These are phyloP conservation scores for Candida coquimbonensis DNA, from an alignment of 805 yeast genomes.

Conservation along the genomic window DNA sequence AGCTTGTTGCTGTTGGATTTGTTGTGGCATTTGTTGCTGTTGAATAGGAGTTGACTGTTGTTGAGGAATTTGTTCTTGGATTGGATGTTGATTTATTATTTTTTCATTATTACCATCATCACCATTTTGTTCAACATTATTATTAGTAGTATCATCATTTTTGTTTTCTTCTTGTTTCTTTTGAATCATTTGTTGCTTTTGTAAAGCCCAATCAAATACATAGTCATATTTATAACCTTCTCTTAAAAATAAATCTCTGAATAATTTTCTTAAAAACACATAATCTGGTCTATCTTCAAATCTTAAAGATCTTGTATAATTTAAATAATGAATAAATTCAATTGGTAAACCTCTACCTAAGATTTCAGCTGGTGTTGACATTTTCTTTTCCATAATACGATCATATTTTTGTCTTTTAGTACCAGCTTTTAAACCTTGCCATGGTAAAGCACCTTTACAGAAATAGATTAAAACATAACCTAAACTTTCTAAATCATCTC, in stretches of 20 bases:
- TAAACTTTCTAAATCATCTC: constrained; percentile 92
- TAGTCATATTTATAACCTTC: constrained; percentile 90
- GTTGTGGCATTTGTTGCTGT: neutral
- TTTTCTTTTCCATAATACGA: constrained; percentile 90
- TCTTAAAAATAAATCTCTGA: constrained; percentile 81
- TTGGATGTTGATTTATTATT: neutral
- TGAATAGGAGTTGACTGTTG: neutral
- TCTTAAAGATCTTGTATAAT: constrained; percentile 81
- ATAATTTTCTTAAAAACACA: constrained; percentile 75
- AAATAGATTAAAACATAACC: constrained; percentile 93
- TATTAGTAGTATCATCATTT: neutral
- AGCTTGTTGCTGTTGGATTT: neutral
- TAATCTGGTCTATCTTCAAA: constrained; percentile 98
- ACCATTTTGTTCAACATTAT: neutral
- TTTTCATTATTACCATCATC: neutral
- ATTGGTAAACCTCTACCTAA: constrained; percentile 88
- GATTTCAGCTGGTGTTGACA: constrained; percentile 80
- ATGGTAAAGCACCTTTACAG: constrained; percentile 92
- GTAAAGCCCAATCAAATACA: constrained; percentile 94
- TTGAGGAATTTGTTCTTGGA: neutral
- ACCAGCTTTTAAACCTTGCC: constrained; percentile 98
- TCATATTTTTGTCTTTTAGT: constrained; percentile 96
- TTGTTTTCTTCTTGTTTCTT: constrained; percentile 7
- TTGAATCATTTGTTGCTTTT: constrained; percentile 55
- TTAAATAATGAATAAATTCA: constrained; percentile 80